Evolutionary conservation across 176 grass and related monocot genomes (phyloP).

Genomic region (Puya raimondii): DNA sequence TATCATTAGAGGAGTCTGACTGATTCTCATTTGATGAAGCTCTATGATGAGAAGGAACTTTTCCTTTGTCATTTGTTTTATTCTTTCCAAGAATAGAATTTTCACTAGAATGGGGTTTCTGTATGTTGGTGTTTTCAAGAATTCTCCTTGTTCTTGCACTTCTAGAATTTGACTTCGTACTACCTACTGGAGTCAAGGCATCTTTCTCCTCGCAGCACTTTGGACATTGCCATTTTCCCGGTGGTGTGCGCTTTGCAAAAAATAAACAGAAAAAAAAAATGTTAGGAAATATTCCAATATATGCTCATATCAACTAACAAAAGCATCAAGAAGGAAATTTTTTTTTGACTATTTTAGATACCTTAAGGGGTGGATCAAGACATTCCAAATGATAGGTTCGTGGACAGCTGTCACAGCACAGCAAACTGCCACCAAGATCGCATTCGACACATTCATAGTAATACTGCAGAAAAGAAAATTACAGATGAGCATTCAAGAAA

Average conservation of each 20-base stretch:
- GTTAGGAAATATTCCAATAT: constrained; percentile 14
- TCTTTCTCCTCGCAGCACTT: constrained; percentile 46
- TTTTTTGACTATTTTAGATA: constrained; percentile 18
- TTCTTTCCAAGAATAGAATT: constrained; percentile 33
- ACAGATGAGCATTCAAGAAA: constrained; percentile 2
- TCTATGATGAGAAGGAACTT: constrained; percentile 8
- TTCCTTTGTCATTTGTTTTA: constrained; percentile 43
- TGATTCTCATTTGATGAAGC: constrained; percentile 2
- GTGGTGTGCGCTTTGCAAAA: constrained; percentile 54
- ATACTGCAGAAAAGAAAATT: constrained; percentile 58
- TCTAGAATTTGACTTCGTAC: constrained; percentile 46
- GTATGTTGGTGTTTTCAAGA: constrained; percentile 31
- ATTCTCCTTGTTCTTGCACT: constrained; percentile 51
- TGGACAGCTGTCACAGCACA: constrained; percentile 92
- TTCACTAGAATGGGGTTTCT: constrained; percentile 30
- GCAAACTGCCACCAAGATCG: constrained; percentile 88
- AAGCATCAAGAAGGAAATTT: constrained; percentile 8
- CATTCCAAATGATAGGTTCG: constrained; percentile 90
- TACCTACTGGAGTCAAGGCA: constrained; percentile 47
- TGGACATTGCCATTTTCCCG: constrained; percentile 83
- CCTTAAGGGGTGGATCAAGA: constrained; percentile 89
- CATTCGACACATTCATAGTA: constrained; percentile 92
- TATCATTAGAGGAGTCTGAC: background rate
- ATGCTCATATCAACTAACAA: background rate
- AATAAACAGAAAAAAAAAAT: constrained; percentile 17